Conservation (phyloP, 257 asterid genomes). For the Rehmannia glutinosa region DNA sequence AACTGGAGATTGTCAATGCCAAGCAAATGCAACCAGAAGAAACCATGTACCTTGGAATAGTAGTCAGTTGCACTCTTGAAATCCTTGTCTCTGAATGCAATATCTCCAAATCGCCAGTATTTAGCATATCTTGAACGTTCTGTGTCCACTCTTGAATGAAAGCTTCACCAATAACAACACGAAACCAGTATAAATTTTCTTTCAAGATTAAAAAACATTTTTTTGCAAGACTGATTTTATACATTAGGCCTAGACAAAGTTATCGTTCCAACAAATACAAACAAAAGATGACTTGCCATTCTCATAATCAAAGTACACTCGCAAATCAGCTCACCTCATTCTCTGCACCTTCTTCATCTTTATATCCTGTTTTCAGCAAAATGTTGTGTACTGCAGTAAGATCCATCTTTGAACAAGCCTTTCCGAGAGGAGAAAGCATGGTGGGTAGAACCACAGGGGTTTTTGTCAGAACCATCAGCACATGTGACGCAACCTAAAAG, state of each 20-base stretch:
- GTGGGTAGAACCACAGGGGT: conserved; percentile 64
- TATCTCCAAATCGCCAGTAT: conserved; percentile 91
- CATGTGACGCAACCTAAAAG: conserved; percentile 69
- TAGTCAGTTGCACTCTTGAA: conserved; percentile 80
- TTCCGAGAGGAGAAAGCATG: conserved; percentile 92
- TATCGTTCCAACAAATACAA: no score
- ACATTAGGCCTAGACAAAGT: no score
- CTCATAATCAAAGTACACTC: not conserved
- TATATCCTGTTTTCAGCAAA: conserved; percentile 93
- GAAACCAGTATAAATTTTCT: not conserved
- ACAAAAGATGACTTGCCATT: no score
- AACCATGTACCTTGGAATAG: conserved; percentile 74
- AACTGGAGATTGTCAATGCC: no score
- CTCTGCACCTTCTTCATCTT: conserved; percentile 97
- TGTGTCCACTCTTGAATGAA: conserved; percentile 99
- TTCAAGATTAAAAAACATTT: no score
- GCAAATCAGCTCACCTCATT: conserved; percentile 65
- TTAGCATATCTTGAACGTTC: conserved; percentile 98
- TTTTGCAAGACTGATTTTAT: not conserved
- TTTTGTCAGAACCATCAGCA: conserved; percentile 80
- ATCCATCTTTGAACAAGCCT: conserved; percentile 94
- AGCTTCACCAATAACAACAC: conserved; percentile 46
- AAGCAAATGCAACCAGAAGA: not conserved
- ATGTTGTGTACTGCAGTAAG: conserved; percentile 93
- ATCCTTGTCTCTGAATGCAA: conserved; percentile 92